These are phyloP conservation scores for Arabidopsis arenosa DNA, from an alignment of 345 rosid species.

Conservation along the genomic window DNA sequence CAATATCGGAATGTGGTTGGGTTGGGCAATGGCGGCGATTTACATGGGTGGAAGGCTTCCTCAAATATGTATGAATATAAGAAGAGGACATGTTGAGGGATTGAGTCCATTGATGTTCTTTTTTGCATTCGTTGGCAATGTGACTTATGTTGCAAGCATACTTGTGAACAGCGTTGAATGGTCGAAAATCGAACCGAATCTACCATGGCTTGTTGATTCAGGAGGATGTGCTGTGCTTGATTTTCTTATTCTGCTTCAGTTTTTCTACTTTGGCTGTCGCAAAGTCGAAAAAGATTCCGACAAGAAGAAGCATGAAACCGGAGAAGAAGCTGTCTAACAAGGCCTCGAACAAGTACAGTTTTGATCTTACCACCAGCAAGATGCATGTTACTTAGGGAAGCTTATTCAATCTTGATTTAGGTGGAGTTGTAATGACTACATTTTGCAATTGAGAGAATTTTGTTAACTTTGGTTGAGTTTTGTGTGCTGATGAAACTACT, in stretches of 20 bases:
- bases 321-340: conserved; percentile 35
- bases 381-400: not conserved
- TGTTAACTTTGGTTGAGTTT: not conserved
- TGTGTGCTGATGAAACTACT: not conserved
- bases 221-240: conserved; percentile 83
- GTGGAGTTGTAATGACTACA: not conserved
- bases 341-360: conserved; percentile 9
- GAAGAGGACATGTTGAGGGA: conserved; percentile 80
- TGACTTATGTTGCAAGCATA: conserved; percentile 80
- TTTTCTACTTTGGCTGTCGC: conserved; percentile 54
- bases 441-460: not conserved
- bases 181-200: conserved; percentile 67
- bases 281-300: conserved; percentile 27
- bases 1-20: conserved; percentile 59
- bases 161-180: conserved; percentile 67
- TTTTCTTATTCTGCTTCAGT: conserved; percentile 65
- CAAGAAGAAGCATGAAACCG: conserved; percentile 32
- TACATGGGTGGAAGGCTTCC: conserved; percentile 94
- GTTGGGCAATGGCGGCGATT: conserved; percentile 88
- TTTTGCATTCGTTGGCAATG: conserved; percentile 76
- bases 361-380: conserved; percentile 26
- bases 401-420: not conserved
- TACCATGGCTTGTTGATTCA: conserved; percentile 87
- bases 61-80: conserved; percentile 75
- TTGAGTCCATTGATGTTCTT: conserved; percentile 80